These are phyloP conservation scores for Linnemannia schmuckeri DNA, from an alignment of 192 early-diverging fungal species.

Conservation along the genomic window DNA sequence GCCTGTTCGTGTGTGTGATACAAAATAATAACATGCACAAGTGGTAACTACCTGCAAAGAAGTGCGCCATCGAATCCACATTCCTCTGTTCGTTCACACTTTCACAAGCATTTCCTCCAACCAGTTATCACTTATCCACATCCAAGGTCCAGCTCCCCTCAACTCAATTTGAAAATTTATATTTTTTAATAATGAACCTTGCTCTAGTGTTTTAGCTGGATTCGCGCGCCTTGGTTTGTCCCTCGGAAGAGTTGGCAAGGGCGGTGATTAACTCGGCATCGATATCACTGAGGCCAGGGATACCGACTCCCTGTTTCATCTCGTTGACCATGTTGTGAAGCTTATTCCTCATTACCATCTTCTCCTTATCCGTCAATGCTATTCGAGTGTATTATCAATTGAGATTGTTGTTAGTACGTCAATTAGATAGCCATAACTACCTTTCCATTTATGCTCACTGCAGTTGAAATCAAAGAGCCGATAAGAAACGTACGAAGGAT, in stretches of 20 bases:
- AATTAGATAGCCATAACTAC: background rate
- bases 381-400: background rate
- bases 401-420: background rate
- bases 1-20: no score
- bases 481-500: constrained; percentile 34
- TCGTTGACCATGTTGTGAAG: constrained; percentile 52
- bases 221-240: background rate
- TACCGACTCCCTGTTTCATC: constrained; percentile 43
- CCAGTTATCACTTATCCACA: no score
- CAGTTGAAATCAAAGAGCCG: background rate
- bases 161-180: no score
- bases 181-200: no score
- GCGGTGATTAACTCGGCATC: constrained; percentile 43
- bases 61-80: no score
- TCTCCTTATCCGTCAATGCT: constrained; percentile 53
- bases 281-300: constrained; percentile 40
- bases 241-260: constrained; percentile 35
- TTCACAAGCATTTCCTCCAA: no score
- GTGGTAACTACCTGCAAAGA: no score
- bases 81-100: no score
- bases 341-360: constrained; percentile 36
- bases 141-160: no score
- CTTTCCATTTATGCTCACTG: background rate
- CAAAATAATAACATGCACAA: no score
- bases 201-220: background rate